A percentile compares a stretch with the other conserved stretches of the same genome.
phyloP scores from a whole-genome alignment of 257 asterid species.

The Nicotiana undulata region DNA sequence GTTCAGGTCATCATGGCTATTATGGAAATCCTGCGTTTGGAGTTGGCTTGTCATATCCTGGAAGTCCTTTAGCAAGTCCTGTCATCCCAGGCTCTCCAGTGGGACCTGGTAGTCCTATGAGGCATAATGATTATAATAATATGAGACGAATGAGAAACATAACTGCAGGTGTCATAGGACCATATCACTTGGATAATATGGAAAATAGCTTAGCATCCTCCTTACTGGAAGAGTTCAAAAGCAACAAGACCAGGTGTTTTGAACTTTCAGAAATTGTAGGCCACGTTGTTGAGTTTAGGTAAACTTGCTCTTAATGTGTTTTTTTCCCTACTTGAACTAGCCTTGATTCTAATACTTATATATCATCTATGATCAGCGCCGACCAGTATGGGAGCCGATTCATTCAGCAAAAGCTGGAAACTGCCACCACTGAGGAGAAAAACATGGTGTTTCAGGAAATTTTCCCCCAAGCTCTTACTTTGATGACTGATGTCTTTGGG shows the following conservation, averaged over 20 bases:
- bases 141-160: slow-evolving; percentile 66
- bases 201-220: slow-evolving; percentile 59
- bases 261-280: slow-evolving; percentile 89
- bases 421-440: slow-evolving; percentile 83
- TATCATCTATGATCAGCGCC: slow-evolving; percentile 36
- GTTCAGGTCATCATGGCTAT: slow-evolving; percentile 68
- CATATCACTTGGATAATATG: slow-evolving; percentile 78
- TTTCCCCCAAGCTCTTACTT: slow-evolving; percentile 72
- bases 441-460: slow-evolving; percentile 88
- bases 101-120: slow-evolving; percentile 79
- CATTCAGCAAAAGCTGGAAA: slow-evolving; percentile 94
- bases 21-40: slow-evolving; percentile 63
- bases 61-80: slow-evolving; percentile 68
- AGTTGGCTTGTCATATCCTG: slow-evolving; percentile 72
- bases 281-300: slow-evolving; percentile 97
- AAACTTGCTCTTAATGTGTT: background rate
- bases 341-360: slow-evolving; percentile 9
- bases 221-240: slow-evolving; percentile 88
- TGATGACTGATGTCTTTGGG: slow-evolving; percentile 95
- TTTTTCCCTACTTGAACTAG: slow-evolving; percentile 3
- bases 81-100: slow-evolving; percentile 53
- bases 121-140: slow-evolving; percentile 62
- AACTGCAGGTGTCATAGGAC: slow-evolving; percentile 64
- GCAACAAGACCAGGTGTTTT: slow-evolving; percentile 78
- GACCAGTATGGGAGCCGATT: slow-evolving; percentile 98